Conservation (phyloP, 805 yeast species). For the Myxozyma geophila region DNA sequence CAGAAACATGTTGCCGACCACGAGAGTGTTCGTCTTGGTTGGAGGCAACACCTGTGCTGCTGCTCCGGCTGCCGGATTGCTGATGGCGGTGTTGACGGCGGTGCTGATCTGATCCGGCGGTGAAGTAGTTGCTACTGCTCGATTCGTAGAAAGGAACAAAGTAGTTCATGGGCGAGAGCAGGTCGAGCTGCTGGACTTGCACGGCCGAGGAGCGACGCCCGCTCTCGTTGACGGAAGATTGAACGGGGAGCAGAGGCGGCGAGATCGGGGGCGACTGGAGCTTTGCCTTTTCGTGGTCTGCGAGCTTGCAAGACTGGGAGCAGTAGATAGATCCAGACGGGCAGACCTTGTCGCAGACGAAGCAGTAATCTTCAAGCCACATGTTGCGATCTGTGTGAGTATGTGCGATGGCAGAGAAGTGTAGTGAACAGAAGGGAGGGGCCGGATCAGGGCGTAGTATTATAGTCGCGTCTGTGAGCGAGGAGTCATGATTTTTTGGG, state of each 20-base stretch:
- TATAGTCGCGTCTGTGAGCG: too few species aligned
- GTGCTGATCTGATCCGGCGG: not conserved
- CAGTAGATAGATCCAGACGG: slow-evolving; percentile 52
- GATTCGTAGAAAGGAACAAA: slow-evolving; percentile 22
- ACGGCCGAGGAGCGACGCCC: slow-evolving; percentile 31
- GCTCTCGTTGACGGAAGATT: slow-evolving; percentile 15
- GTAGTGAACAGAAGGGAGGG: not conserved
- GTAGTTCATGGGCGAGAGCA: slow-evolving; percentile 14
- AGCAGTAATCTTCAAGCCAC: slow-evolving; percentile 60
- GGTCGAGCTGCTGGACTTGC: slow-evolving; percentile 25
- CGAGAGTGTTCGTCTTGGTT: not conserved
- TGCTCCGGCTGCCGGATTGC: not conserved
- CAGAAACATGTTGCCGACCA: not conserved
- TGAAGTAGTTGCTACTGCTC: not conserved
- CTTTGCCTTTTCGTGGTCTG: slow-evolving; percentile 38
- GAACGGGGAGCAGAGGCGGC: slow-evolving; percentile 25
- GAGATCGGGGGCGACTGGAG: slow-evolving; percentile 23
- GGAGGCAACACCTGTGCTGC: not conserved
- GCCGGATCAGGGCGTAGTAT: too few species aligned
- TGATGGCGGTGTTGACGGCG: not conserved
- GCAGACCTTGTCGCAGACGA: slow-evolving; percentile 61
- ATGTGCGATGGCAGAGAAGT: not conserved
- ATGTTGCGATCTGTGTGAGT: slow-evolving; percentile 24
- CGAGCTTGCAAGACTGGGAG: slow-evolving; percentile 51
- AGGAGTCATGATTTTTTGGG: too few species aligned